Conservation (phyloP, 2,329 filamentous ascomycete species). For the Beauveria sp. region DNA sequence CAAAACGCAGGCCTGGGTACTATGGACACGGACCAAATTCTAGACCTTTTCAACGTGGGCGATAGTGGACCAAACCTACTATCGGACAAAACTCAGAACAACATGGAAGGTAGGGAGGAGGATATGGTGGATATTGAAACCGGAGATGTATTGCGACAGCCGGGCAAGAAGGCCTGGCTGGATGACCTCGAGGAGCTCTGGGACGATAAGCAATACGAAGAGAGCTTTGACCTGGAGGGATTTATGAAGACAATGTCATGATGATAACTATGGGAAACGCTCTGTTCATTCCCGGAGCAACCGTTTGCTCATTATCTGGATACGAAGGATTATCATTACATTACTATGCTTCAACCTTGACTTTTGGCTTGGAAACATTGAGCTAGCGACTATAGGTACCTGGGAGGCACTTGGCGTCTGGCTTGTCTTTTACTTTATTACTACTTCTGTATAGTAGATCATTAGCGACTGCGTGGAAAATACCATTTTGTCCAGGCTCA, state of each 20-base stretch:
- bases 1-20: slow-evolving; percentile 90
- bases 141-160: slow-evolving; percentile 86
- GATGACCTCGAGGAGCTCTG: slow-evolving; percentile 93
- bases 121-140: slow-evolving; percentile 92
- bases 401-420: slow-evolving; percentile 3
- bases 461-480: slow-evolving; percentile 11
- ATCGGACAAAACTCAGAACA: slow-evolving; percentile 50
- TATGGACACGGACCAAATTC: slow-evolving; percentile 98
- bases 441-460: slow-evolving; percentile 7
- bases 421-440: neutral
- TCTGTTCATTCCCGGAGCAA: neutral
- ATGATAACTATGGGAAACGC: neutral
- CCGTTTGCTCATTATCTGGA: neutral
- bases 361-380: neutral
- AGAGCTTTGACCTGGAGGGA: slow-evolving; percentile 92
- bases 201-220: slow-evolving; percentile 96
- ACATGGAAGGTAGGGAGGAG: slow-evolving; percentile 57
- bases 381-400: neutral
- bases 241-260: slow-evolving; percentile 90
- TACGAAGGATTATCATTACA: neutral
- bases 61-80: slow-evolving; percentile 64
- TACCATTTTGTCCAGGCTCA: slow-evolving; percentile 5
- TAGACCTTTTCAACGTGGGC: slow-evolving; percentile 90
- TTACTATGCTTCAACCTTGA: neutral
- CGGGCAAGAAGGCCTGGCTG: slow-evolving; percentile 91